Evolutionary conservation across 768 basidiomycete genomes (phyloP), one percentile per base, ranked within the genome.

Genomic region (Phaffia australis): DNA sequence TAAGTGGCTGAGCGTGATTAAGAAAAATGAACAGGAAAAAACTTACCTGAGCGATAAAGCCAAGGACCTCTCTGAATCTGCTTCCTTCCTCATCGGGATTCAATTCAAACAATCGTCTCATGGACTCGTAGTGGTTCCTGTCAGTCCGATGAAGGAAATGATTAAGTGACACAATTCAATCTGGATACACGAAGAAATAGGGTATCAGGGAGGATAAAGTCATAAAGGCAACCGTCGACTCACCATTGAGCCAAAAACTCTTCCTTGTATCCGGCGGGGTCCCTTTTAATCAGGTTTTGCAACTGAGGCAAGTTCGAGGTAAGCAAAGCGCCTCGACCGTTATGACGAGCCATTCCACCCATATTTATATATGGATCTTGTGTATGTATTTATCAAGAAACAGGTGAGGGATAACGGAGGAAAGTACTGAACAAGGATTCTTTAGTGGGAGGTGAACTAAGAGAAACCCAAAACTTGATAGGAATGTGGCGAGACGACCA

Each of bases 201-300:
- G 18, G 60, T 14, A 46, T 15, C 42, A 7, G 23, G 18, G 48
- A 62, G 61, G 68, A 42, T 11, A 11, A 4, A 42, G 35, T 42
- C 11, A 42, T 42, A 4, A 42, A 4, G 35, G 6, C 35, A 11
- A 42, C 35, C 35, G 35, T 42, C 35, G 6, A 42, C 35, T 42
- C 88, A 89, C 87, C 91, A 95, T 81, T 99, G 94, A 70, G 90
- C 90, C 19, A 92, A 74, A 71, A 98, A 99, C 72, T 99, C 95
- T 69, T 98, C 94, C 74, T 84, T 87, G 80, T 99, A 98, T 0
- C 83, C 85, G 11, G 79, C 76, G 3, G 94, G 88, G 75, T 95
- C 90, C 54, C 95, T 83, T 75, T 99, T 99, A 76, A 99, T 92
- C 62, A 98, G 81, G 75, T 97, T 97, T 76, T 98, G 94, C 9